Base-by-base conservation (phyloP, 257 asterid genomes). In the Plantago ovata region DNA sequence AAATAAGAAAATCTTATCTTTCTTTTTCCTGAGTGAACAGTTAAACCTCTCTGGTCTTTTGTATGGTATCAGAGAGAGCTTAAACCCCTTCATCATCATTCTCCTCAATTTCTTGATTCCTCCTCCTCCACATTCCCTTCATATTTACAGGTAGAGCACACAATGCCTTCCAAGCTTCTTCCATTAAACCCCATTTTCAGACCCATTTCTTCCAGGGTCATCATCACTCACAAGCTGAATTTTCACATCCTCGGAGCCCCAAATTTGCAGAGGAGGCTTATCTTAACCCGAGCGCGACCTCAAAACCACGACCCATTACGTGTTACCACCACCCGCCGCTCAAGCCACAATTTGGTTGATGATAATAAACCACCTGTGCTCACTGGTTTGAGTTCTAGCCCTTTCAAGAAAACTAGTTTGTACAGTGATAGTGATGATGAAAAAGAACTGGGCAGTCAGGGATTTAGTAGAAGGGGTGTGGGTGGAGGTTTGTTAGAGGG, bases 351-450 rank as follows among this genome's bases (percentile, higher is more conserved):
- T 59, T 77, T 92, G 85, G 72, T 92, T 41, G 98, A 88, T n/a
- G 98, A 92, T 38, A 96, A 92, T 77, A n/a, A n/a, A n/a, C n/a
- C n/a, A n/a, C 95, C 96, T 55, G 95, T 88, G 9, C 68, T 92
- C 16, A 85, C 95, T 45, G 98, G 88, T 38, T 73, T 92, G 81
- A 77, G 72, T 66, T 92, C 98, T 9, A 72, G 63, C 21, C 66
- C 87, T 12, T 64, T 75, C 18, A 73, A 62, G 77, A 91, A 85
- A 54, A 83, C 87, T 33, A 36, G 61, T 68, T 55, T 83, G 56
- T 80, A 66, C 16, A 85, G 90, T 56, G 96, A 80, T 15, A 79
- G 89, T 44, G 95, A 85, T 32, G 70, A 45, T 44, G 89, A 74
- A 53, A 13, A 64, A 44, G 33, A n/a, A n/a, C n/a, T 75, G 73